A percentile compares a stretch with the other conserved stretches of the same genome.
phyloP scores from a whole-genome alignment of 768 basidiomycete genomes.

The Lentinus tigrinus region DNA sequence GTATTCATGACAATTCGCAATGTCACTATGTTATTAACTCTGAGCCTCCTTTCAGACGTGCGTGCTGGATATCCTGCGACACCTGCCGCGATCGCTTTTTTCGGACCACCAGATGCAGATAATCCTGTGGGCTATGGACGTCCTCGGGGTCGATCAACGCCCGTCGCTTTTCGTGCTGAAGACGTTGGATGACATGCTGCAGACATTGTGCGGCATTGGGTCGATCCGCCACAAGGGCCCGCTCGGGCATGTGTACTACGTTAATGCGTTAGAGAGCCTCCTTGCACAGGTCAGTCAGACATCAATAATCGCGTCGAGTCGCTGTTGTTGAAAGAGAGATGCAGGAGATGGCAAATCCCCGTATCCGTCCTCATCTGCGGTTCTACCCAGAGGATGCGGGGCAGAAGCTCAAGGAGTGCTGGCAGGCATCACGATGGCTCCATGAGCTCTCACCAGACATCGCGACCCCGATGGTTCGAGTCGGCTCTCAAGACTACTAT shows the following conservation, averaged over 20 bases:
- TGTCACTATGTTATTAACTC: neutral
- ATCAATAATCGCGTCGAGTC: too few relatives aligned
- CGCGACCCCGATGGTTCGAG: neutral
- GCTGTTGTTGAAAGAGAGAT: too few relatives aligned
- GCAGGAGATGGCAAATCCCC: slow-evolving; percentile 12
- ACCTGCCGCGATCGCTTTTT: slow-evolving; percentile 3
- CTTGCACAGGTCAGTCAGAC: slow-evolving; percentile 1
- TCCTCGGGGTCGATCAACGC: neutral
- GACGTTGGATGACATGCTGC: neutral
- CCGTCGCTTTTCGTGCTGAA: neutral
- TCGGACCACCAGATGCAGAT: neutral
- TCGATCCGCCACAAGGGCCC: neutral
- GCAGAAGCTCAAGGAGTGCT: neutral
- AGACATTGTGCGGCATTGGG: neutral
- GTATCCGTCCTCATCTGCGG: neutral
- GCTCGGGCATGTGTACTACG: neutral
- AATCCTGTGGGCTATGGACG: neutral
- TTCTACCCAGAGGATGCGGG: slow-evolving; percentile 1
- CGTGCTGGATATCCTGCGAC: neutral
- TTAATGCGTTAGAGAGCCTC: neutral
- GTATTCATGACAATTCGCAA: neutral
- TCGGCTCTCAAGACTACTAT: neutral
- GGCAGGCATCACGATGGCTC: neutral
- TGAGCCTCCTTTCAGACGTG: neutral
- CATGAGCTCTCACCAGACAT: neutral